Conservation (phyloP, 177 flowering plant genomes). For the Vitis hybrid region DNA sequence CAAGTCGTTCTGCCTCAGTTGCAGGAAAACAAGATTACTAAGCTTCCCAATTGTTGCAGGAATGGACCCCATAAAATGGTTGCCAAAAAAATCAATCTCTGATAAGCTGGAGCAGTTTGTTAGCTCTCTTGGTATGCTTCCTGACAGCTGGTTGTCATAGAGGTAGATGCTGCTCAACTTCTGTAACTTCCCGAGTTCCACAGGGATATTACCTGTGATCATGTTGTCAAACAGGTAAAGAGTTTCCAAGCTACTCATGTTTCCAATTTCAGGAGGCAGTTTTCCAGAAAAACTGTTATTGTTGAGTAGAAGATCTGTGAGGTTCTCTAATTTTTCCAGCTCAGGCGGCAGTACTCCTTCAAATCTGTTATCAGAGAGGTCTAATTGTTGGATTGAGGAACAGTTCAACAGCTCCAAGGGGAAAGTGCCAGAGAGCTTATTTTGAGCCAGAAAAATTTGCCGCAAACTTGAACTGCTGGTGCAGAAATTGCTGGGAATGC, state of each 20-base stretch:
- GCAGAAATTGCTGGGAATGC: conserved; percentile 56
- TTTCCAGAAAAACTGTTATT: conserved; percentile 82
- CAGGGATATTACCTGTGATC: conserved; percentile 67
- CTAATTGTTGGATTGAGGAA: conserved; percentile 60
- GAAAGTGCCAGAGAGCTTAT: conserved; percentile 62
- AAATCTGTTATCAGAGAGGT: conserved; percentile 70
- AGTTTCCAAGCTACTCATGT: conserved; percentile 56
- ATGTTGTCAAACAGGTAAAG: conserved; percentile 64
- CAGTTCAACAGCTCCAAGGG: conserved; percentile 63
- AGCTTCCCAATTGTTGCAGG: conserved; percentile 81
- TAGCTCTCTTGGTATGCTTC: conserved; percentile 74
- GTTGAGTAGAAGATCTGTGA: conserved; percentile 72
- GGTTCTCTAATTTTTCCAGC: conserved; percentile 43
- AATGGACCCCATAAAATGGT: conserved; percentile 72
- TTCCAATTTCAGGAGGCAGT: conserved; percentile 73
- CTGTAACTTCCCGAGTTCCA: conserved; percentile 71
- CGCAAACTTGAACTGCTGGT: conserved; percentile 41
- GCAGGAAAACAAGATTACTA: conserved; percentile 61
- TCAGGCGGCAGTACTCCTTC: conserved; percentile 57
- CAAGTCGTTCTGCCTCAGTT: conserved; percentile 80
- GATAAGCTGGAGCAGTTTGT: conserved; percentile 75
- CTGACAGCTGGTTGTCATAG: conserved; percentile 84
- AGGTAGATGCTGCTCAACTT: conserved; percentile 56
- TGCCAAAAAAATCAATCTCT: conserved; percentile 77
- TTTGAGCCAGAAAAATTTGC: conserved; percentile 52